Evolutionary conservation across 441 rosid genomes (phyloP), one percentile per base, ranked within the genome.

Genomic region (Pelargonium australe): DNA sequence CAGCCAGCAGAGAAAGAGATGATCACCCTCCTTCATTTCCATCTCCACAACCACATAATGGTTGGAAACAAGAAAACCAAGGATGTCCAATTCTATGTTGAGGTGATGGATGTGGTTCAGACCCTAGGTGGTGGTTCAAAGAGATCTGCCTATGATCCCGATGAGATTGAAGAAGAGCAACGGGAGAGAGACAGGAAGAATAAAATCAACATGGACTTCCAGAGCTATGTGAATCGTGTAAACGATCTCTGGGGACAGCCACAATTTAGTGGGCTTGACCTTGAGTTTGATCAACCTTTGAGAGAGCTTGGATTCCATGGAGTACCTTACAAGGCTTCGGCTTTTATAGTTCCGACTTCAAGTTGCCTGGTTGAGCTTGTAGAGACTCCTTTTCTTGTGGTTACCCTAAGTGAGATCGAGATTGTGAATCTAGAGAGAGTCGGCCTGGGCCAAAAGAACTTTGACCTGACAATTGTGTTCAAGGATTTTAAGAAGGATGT

Each of bases 141-240:
- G 68, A 68, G 79, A 57, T 79, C 82, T 60, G 82, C 82, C 66
- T 76, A 79, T 68, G 82, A 79, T 43, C 82, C 79, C 0, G 82
- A 79, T 70, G 82, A 79, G 77, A 76, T 79, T 67, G 79, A 79
- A 57, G 82, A 79, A 65, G 82, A 79, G 76, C 82, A 79, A 58
- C 67, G 82, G 37, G 82, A 79, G 67, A 76, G 77, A 8, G 73
- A 73, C 45, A 64, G 82, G 14, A 79, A 79, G 67, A 75, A 75
- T 64, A 75, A 75, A 62, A 75, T 75, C 63, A 75, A 75, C 58
- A 70, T 66, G 74, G 78, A 70, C 37, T 75, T 75, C 64, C 69
- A 70, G 65, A 75, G 40, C 68, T 75, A 70, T 67, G 78, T 75
- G 31, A 75, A 75, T 67, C 16, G 71, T 61, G 74, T 67, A 3